A percentile compares a stretch with the other conserved stretches of the same genome.
phyloP scores from a whole-genome alignment of 192 early-diverging fungal species.

The Obelidium mucronatum region DNA sequence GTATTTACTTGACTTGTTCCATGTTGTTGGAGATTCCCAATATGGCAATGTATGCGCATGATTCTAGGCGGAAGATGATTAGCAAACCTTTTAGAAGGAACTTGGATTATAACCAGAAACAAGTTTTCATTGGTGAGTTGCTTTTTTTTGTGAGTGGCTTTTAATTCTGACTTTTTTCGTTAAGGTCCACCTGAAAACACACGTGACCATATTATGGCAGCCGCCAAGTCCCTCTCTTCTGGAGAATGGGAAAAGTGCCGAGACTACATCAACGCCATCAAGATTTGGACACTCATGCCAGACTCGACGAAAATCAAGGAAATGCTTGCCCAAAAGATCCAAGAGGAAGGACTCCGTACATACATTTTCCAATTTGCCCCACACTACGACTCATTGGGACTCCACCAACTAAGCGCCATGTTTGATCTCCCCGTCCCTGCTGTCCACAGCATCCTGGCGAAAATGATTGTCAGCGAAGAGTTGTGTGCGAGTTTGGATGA shows the following conservation, averaged over 20 bases:
- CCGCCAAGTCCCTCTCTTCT: constrained; percentile 86
- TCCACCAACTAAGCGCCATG: constrained; percentile 85
- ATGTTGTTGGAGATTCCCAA: constrained; percentile 98
- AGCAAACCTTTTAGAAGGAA: constrained; percentile 92
- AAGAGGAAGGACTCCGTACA: constrained; percentile 95
- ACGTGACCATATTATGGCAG: constrained; percentile 98
- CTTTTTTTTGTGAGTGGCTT: neutral
- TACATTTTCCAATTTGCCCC: constrained; percentile 94
- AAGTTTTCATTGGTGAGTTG: constrained; percentile 83
- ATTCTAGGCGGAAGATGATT: constrained; percentile 72
- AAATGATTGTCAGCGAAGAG: constrained; percentile 96
- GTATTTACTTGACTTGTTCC: constrained; percentile 91
- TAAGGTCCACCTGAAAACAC: constrained; percentile 94
- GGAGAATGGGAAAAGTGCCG: constrained; percentile 93
- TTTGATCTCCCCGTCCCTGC: constrained; percentile 75
- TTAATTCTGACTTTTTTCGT: constrained; percentile 18
- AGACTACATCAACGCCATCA: constrained; percentile 88
- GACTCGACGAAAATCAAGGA: constrained; percentile 84
- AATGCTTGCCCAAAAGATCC: constrained; percentile 90
- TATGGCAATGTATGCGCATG: constrained; percentile 80
- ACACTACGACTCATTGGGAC: constrained; percentile 87
- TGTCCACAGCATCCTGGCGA: constrained; percentile 82
- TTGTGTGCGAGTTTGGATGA: constrained; percentile 88
- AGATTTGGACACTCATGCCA: constrained; percentile 96
- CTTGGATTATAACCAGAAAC: constrained; percentile 95